A percentile compares a stretch with the other conserved stretches of the same genome.
Evolutionary conservation across 2,329 filamentous ascomycete species (phyloP).

Genomic region (Nigrospora sphaerica): DNA sequence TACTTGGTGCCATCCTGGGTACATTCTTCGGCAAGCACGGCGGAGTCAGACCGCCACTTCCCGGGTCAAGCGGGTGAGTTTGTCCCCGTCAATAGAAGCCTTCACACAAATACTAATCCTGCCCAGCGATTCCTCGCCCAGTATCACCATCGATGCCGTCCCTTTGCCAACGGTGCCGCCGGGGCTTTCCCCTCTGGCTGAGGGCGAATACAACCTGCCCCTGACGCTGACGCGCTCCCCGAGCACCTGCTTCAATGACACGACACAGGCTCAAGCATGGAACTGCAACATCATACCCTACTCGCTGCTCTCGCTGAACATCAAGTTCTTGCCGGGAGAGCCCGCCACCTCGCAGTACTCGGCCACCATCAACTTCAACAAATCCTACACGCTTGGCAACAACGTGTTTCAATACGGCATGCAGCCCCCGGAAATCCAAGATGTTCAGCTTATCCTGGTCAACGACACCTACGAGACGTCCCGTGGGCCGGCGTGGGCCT

Average conservation of each 20-base stretch:
- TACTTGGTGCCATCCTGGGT: slow-evolving; percentile 52
- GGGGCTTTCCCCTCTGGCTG: slow-evolving; percentile 43
- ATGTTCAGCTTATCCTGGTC: slow-evolving; percentile 39
- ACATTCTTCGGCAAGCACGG: slow-evolving; percentile 25
- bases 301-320: slow-evolving; percentile 32
- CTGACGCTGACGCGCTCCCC: slow-evolving; percentile 41
- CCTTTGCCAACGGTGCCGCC: slow-evolving; percentile 43
- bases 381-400: slow-evolving; percentile 23
- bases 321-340: slow-evolving; percentile 21
- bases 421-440: slow-evolving; percentile 38
- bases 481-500: slow-evolving; percentile 50
- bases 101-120: slow-evolving; percentile 9
- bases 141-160: slow-evolving; percentile 39
- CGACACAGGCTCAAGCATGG: slow-evolving; percentile 52
- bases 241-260: slow-evolving; percentile 50
- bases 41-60: slow-evolving; percentile 1
- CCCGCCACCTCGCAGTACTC: slow-evolving; percentile 30
- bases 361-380: slow-evolving; percentile 30
- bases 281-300: slow-evolving; percentile 48
- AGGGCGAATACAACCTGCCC: slow-evolving; percentile 50
- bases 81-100: no score
- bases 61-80: slow-evolving; percentile 1
- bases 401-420: slow-evolving; percentile 44
- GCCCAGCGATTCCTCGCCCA: slow-evolving; percentile 10
- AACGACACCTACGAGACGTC: slow-evolving; percentile 40